Conservation (phyloP, 2,329 filamentous ascomycete genomes). For the Alternaria longipes region DNA sequence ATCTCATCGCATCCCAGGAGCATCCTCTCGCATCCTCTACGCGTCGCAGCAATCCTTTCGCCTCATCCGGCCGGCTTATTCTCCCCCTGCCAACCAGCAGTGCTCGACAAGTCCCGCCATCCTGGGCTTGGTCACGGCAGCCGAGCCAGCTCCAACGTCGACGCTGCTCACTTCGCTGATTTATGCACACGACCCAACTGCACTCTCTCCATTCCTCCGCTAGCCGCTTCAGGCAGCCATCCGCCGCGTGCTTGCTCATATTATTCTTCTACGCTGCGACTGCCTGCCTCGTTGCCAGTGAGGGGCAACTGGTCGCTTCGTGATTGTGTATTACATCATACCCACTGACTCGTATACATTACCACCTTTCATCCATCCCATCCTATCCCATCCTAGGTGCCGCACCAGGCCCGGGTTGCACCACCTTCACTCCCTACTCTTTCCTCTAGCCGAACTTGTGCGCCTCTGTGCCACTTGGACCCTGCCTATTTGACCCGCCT, state of each 20-base stretch:
- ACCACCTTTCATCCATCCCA: constrained; percentile 4
- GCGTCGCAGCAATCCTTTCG: neutral
- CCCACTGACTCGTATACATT: constrained; percentile 11
- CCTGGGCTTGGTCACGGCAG: constrained; percentile 9
- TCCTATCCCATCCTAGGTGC: constrained; percentile 21
- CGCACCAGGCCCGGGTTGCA: constrained; percentile 23
- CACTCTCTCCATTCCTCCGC: neutral
- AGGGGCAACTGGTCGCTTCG: constrained; percentile 2
- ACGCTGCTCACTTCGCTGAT: constrained; percentile 2
- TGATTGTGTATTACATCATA: constrained; percentile 16
- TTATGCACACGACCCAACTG: constrained; percentile 5
- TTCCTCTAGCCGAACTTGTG: constrained; percentile 24
- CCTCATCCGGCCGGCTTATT: neutral
- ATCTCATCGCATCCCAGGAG: neutral
- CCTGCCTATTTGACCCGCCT: constrained; percentile 32
- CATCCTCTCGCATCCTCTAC: neutral
- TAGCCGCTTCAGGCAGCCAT: constrained; percentile 14
- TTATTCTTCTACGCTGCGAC: neutral
- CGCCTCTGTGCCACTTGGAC: constrained; percentile 33
- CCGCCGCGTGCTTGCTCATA: constrained; percentile 3
- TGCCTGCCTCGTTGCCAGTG: neutral
- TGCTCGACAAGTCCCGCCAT: neutral
- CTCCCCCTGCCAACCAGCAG: constrained; percentile 1
- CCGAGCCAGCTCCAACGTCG: constrained; percentile 10
- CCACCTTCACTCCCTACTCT: constrained; percentile 21